A percentile compares a stretch with the other conserved stretches of the same genome.
Conservation (phyloP, 768 basidiomycete species). For the Galerina sulciceps region DNA sequence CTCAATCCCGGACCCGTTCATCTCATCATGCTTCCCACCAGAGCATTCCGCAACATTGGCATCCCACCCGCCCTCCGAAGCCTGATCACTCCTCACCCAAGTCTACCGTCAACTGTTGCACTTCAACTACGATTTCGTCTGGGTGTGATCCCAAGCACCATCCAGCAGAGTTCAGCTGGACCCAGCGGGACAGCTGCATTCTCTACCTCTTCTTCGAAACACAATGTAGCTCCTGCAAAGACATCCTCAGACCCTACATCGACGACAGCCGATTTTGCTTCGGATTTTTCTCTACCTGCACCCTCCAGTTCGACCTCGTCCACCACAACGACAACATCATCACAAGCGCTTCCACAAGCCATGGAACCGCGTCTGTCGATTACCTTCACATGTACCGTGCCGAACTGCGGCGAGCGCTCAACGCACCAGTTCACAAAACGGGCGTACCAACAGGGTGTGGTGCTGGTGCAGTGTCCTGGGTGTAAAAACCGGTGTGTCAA, state of each 20-base stretch:
- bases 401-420: conserved; percentile 73
- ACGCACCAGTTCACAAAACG: conserved; percentile 87
- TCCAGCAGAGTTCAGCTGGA: neutral
- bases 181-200: conserved; percentile 10
- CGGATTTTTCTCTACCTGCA: conserved; percentile 4
- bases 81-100: conserved; percentile 37
- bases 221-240: conserved; percentile 1
- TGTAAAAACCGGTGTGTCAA: conserved; percentile 81
- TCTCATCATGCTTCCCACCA: conserved; percentile 46
- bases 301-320: neutral
- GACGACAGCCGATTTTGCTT: neutral
- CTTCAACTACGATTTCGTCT: conserved; percentile 40
- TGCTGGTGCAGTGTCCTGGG: conserved; percentile 88
- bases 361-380: conserved; percentile 70
- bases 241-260: conserved; percentile 5
- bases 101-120: conserved; percentile 34
- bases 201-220: conserved; percentile 10
- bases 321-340: conserved; percentile 21
- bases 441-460: conserved; percentile 87
- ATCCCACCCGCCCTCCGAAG: conserved; percentile 49
- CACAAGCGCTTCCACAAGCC: conserved; percentile 39
- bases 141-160: conserved; percentile 23
- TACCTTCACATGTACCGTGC: conserved; percentile 86
- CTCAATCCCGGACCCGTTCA: no score
- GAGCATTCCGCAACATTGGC: conserved; percentile 47